Conservation (phyloP, 2,329 filamentous ascomycete genomes). For the Leptographium flavum region DNA sequence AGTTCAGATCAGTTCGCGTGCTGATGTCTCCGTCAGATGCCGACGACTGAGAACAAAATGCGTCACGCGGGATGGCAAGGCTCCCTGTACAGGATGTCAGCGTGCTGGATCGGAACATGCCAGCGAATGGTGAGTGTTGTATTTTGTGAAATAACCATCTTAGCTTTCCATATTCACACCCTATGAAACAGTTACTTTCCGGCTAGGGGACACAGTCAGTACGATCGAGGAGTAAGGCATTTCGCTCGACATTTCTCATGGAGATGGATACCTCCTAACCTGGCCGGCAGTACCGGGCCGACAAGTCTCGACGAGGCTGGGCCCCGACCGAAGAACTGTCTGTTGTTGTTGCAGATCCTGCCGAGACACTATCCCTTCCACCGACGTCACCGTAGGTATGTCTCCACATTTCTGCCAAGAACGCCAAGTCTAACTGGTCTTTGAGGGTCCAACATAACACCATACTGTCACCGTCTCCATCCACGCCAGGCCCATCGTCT, state of each 20-base stretch:
- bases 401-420: background rate
- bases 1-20: too few relatives aligned
- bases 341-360: background rate
- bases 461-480: background rate
- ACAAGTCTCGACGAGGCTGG: too few relatives aligned
- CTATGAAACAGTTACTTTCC: constrained; percentile 2
- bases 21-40: background rate
- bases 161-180: too few relatives aligned
- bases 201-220: constrained; percentile 4
- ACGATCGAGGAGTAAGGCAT: constrained; percentile 3
- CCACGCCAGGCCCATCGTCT: too few relatives aligned
- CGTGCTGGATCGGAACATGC: background rate
- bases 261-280: too few relatives aligned
- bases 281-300: background rate
- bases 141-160: too few relatives aligned
- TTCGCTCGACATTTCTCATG: too few relatives aligned
- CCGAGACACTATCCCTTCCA: background rate
- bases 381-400: too few relatives aligned
- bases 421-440: too few relatives aligned
- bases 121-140: constrained; percentile 1
- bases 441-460: background rate
- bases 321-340: too few relatives aligned
- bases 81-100: constrained; percentile 5
- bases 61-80: background rate
- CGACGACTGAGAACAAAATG: constrained; percentile 7